Conservation (phyloP, 495 filamentous ascomycete genomes). For the Talaromyces ruber region DNA sequence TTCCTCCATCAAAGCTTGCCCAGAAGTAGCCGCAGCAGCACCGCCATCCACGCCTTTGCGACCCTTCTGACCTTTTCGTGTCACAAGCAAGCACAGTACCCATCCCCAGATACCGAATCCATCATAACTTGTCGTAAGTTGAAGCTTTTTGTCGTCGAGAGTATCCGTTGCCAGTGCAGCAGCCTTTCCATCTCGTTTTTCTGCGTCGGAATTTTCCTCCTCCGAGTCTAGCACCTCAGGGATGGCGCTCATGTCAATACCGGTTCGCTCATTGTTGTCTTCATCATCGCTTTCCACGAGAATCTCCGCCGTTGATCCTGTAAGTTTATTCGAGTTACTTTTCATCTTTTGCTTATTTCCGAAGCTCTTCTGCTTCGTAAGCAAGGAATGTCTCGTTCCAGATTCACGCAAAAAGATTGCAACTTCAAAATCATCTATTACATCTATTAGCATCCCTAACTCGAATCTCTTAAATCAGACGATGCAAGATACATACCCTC, state of each 20-base stretch:
- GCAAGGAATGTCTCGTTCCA: slow-evolving; percentile 76
- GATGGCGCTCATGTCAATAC: slow-evolving; percentile 27
- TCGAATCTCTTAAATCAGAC: no score
- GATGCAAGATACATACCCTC: slow-evolving; percentile 48
- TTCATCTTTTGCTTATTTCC: slow-evolving; percentile 44
- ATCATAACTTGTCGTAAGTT: slow-evolving; percentile 78
- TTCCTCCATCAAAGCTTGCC: slow-evolving; percentile 84
- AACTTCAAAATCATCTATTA: slow-evolving; percentile 91
- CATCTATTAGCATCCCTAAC: no score
- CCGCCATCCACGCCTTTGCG: slow-evolving; percentile 12
- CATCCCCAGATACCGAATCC: slow-evolving; percentile 92
- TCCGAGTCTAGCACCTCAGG: slow-evolving; percentile 13
- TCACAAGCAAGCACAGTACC: slow-evolving; percentile 84
- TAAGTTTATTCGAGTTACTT: slow-evolving; percentile 38
- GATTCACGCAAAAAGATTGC: slow-evolving; percentile 87
- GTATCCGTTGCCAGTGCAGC: neutral
- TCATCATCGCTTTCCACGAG: slow-evolving; percentile 36
- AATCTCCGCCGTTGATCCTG: slow-evolving; percentile 34
- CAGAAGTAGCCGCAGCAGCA: slow-evolving; percentile 23
- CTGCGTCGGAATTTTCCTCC: slow-evolving; percentile 12
- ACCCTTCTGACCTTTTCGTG: slow-evolving; percentile 46
- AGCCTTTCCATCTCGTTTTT: slow-evolving; percentile 14
- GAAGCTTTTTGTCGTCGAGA: slow-evolving; percentile 80
- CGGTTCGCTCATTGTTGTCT: slow-evolving; percentile 21
- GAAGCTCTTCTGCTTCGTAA: slow-evolving; percentile 74